phyloP scores from a whole-genome alignment of 257 asterid genomes.

The Perilla frutescens region DNA sequence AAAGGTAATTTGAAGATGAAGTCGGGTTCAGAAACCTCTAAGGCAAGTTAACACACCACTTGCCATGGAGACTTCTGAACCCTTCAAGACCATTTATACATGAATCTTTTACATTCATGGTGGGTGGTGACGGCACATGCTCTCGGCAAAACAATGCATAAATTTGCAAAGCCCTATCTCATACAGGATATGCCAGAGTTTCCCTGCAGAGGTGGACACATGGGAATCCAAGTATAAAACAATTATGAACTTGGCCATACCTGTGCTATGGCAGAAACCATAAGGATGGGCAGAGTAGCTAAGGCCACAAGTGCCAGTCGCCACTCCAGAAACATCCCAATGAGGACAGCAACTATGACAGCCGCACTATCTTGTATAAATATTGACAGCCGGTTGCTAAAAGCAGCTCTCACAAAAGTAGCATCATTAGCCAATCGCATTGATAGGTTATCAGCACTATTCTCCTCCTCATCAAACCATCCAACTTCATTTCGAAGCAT shows the following conservation, averaged over 20 bases:
- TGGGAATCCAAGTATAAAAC: slow-evolving; percentile 8
- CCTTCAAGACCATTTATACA: slow-evolving; percentile 1
- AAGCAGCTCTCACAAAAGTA: slow-evolving; percentile 99
- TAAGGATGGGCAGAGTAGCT: slow-evolving; percentile 90
- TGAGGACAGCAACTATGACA: slow-evolving; percentile 87
- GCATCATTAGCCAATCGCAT: slow-evolving; percentile 99
- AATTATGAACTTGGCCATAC: slow-evolving; percentile 44
- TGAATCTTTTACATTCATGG: neutral
- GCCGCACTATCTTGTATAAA: slow-evolving; percentile 98
- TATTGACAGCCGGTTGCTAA: slow-evolving; percentile 96
- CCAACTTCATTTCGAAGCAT: slow-evolving; percentile 99
- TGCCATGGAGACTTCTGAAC: neutral
- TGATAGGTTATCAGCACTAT: slow-evolving; percentile 97
- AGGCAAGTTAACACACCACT: neutral
- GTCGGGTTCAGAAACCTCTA: neutral
- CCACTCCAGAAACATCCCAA: slow-evolving; percentile 96
- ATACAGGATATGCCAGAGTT: slow-evolving; percentile 24
- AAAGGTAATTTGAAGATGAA: slow-evolving; percentile 6
- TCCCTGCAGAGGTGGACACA: slow-evolving; percentile 5
- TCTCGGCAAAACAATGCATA: neutral
- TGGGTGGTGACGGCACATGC: slow-evolving; percentile 15
- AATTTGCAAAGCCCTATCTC: neutral
- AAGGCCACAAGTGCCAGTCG: slow-evolving; percentile 97
- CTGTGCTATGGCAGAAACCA: slow-evolving; percentile 97
- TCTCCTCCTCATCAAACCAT: slow-evolving; percentile 98